These are phyloP conservation scores for Entomortierella lignicola DNA, from an alignment of 192 early-diverging fungal genomes.

Conservation along the genomic window DNA sequence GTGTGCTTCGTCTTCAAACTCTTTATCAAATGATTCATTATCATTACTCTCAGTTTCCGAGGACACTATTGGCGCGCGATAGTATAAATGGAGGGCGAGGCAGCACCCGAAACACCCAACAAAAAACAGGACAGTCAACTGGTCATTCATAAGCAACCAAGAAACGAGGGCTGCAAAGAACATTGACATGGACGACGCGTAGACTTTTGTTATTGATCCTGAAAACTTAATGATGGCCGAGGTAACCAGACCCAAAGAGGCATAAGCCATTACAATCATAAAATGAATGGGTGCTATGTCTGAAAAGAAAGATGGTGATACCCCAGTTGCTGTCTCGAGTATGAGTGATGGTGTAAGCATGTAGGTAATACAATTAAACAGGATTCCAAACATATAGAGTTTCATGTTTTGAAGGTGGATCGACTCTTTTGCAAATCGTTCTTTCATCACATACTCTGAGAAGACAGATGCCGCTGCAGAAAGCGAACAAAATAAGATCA, in stretches of 20 bases:
- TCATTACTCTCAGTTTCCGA: neutral
- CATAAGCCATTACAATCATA: conserved; percentile 39
- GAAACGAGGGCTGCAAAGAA: conserved; percentile 53
- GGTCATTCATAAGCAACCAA: conserved; percentile 38
- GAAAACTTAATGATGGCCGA: conserved; percentile 57
- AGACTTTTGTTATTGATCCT: conserved; percentile 55
- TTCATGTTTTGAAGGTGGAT: conserved; percentile 57
- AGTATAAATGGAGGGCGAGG: conserved; percentile 49
- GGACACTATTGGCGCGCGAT: conserved; percentile 13
- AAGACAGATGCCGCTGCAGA: conserved; percentile 52
- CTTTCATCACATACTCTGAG: conserved; percentile 58
- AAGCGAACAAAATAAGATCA: conserved; percentile 48
- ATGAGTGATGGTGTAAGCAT: conserved; percentile 12
- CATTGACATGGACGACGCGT: conserved; percentile 54
- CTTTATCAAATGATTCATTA: neutral
- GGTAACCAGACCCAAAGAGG: conserved; percentile 48
- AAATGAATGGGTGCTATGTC: conserved; percentile 46
- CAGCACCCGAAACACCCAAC: conserved; percentile 53
- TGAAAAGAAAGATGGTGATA: conserved; percentile 24
- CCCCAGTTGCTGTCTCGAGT: neutral
- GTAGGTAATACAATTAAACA: conserved; percentile 54
- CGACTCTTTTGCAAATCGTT: conserved; percentile 46
- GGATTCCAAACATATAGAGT: conserved; percentile 54
- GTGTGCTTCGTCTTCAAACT: neutral
- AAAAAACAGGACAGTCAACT: conserved; percentile 48